phyloP scores from a whole-genome alignment of 2,329 filamentous ascomycete genomes.

The Aspergillus tubingensis region DNA sequence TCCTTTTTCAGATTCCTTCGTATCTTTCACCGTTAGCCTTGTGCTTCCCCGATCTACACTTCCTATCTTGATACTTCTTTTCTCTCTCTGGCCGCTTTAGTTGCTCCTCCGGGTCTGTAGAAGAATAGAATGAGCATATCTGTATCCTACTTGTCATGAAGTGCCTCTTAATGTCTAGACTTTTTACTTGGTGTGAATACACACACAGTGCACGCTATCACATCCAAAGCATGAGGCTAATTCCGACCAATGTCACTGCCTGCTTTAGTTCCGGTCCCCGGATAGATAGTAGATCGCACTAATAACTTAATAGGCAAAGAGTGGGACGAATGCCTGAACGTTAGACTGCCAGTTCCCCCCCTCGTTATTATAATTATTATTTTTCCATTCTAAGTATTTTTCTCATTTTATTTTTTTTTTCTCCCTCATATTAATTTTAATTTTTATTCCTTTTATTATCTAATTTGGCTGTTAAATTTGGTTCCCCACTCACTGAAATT shows the following conservation, averaged over 20 bases:
- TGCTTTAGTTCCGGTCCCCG: neutral
- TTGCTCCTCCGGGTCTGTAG: neutral
- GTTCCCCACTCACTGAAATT: neutral
- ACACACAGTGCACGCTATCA: neutral
- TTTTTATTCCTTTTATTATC: neutral
- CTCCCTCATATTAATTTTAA: neutral
- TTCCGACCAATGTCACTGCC: neutral
- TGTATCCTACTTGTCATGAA: neutral
- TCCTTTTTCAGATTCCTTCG: neutral
- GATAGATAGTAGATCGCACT: constrained; percentile 6
- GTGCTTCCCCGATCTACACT: neutral
- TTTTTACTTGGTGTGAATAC: neutral
- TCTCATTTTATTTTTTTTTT: neutral
- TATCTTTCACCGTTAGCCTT: too few relatives aligned
- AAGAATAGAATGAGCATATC: neutral
- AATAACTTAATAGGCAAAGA: neutral
- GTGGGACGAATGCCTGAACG: constrained; percentile 5
- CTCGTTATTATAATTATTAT: neutral
- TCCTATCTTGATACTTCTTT: neutral
- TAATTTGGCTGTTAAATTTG: neutral
- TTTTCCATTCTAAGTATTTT: neutral
- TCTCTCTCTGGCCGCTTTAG: neutral
- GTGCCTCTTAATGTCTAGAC: neutral
- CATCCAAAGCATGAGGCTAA: neutral
- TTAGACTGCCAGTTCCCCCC: constrained; percentile 1